Evolutionary conservation across 495 filamentous ascomycete species (phyloP).

Genomic region (Amniculicola lignicola): DNA sequence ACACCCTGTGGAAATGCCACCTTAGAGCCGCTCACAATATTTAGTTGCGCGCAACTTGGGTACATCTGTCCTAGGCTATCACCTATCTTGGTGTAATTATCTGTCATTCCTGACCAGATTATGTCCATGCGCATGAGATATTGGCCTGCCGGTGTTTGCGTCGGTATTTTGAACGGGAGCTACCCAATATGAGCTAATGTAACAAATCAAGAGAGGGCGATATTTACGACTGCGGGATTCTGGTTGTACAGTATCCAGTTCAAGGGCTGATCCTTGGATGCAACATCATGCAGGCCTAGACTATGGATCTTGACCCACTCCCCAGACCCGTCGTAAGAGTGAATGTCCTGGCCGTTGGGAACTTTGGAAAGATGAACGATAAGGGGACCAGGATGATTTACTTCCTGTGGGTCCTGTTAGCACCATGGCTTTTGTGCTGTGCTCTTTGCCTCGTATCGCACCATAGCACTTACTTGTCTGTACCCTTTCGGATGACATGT

Average conservation of each 20-base stretch:
- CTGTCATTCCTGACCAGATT: conserved; percentile 6
- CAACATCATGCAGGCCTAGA: not conserved
- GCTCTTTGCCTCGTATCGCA: not conserved
- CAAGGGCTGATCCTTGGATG: not conserved
- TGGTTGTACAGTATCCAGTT: conserved; percentile 11
- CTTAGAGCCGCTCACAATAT: conserved; percentile 3
- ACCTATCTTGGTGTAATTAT: not conserved
- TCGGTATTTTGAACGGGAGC: conserved; percentile 16
- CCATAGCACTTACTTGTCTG: not conserved
- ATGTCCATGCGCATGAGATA: conserved; percentile 23
- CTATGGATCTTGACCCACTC: conserved; percentile 26
- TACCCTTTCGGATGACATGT: conserved; percentile 7
- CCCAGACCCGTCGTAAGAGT: conserved; percentile 12
- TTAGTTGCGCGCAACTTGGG: conserved; percentile 18
- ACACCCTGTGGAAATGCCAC: conserved; percentile 6
- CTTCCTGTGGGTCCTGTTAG: conserved; percentile 5
- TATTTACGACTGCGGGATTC: not conserved
- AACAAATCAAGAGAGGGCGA: not conserved
- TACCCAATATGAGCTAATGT: not conserved
- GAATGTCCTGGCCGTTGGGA: conserved; percentile 5
- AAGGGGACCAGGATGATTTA: conserved; percentile 17
- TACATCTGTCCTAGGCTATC: conserved; percentile 13
- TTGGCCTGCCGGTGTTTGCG: conserved; percentile 15
- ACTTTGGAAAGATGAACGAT: conserved; percentile 19
- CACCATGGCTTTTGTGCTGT: not conserved